Base-by-base conservation (phyloP, 2,329 filamentous ascomycete genomes). In the Aspergillus fumigatus region DNA sequence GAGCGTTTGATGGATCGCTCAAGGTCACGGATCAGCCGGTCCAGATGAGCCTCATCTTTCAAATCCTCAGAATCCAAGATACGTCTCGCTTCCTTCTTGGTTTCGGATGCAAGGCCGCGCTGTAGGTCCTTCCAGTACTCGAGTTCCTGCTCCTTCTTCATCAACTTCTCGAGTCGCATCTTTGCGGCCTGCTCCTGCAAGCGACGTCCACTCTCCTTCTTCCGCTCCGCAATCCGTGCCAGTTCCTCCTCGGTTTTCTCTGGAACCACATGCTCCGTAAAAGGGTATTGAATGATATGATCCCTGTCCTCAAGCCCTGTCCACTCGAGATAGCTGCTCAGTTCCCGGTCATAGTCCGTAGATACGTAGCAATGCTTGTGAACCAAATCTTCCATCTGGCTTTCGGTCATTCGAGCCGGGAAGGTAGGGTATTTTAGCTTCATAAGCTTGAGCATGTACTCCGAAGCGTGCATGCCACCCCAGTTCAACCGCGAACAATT, bases 211-310 rank as follows among this genome's bases (percentile, higher is more conserved):
- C 91, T 94, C 75, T 99, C 94, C 72, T 95, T 96, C 70, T 96
- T 91, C 71, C 93, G 88, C 78, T 99, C 94, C 10, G 93, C 92
- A 61, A 95, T 90, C 43, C 86, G 83, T 2, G 90, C 91, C 17
- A 99, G 82, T 72, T 99, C 94, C 71, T 97, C 94, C 69, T 96
- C 90, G 1, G 88, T 94, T 78, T 99, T 99, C 70, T 96, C 90
- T 0, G 92, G 76, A 1, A 97, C 80, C 2, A 97, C 80, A 62
- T 96, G 92, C 73, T 99, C 94, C 0, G 90, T 95, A 70, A 85
- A 99, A 0, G 94, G 94, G 65, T 95, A 95, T 70, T 99, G 94
- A 4, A 99, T 85, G 48, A 97, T 86, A 62, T 88, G 83, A 67
- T 97, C 90, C 43, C 94, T 83, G 62, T 96, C 91, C 67, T 97